Evolutionary conservation across 2,329 filamentous ascomycete species (phyloP).

Genomic region (Aspergillus oerlinghausenensis): DNA sequence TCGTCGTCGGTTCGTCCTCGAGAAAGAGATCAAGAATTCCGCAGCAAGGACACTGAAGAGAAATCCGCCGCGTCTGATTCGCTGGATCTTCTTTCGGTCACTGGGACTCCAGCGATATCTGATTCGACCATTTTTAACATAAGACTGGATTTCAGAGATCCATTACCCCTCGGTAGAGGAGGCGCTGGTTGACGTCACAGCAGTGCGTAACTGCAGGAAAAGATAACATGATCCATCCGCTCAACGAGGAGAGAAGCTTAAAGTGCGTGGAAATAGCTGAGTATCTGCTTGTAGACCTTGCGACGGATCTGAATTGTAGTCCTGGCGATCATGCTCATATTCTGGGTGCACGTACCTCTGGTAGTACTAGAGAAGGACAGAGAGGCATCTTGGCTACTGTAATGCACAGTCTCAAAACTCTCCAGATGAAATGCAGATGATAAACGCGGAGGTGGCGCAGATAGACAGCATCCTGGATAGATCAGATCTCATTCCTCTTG

Average conservation of each 20-base stretch:
- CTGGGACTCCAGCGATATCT: background rate
- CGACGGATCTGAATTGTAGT: background rate
- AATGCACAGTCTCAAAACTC: too few species aligned
- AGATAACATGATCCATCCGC: background rate
- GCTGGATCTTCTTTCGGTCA: background rate
- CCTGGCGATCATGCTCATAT: background rate
- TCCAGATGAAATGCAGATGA: background rate
- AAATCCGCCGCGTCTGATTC: background rate
- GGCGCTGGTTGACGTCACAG: background rate
- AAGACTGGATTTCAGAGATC: too few species aligned
- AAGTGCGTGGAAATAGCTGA: background rate
- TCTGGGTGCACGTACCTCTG: too few species aligned
- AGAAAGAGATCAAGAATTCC: background rate
- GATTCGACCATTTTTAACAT: background rate
- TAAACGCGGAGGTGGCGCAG: background rate
- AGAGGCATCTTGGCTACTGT: background rate
- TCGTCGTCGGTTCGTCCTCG: background rate
- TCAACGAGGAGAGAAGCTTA: background rate
- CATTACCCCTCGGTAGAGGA: too few species aligned
- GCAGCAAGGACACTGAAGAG: background rate
- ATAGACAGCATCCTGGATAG: background rate
- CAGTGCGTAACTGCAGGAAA: too few species aligned
- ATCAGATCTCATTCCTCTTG: background rate
- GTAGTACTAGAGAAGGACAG: background rate
- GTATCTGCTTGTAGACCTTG: background rate